Conservation (phyloP, 2,329 filamentous ascomycete species). For the Aspergillus ochraceus region DNA sequence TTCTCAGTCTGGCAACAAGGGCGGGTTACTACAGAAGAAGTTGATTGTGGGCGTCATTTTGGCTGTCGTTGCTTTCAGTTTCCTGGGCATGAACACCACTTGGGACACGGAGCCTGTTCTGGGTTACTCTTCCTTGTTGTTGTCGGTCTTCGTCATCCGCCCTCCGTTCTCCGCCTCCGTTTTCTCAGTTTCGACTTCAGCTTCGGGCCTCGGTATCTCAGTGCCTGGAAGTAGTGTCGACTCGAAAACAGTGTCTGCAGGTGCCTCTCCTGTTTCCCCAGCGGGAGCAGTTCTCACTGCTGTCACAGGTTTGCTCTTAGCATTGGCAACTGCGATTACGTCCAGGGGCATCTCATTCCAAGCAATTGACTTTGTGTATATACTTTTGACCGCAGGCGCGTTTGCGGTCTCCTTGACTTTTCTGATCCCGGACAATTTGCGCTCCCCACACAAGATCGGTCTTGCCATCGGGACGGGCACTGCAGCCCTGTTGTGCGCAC, state of each 20-base stretch:
- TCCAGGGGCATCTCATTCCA: slow-evolving; percentile 24
- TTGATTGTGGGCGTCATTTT: slow-evolving; percentile 27
- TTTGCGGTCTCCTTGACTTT: slow-evolving; percentile 30
- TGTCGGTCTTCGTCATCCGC: slow-evolving; percentile 50
- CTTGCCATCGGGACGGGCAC: slow-evolving; percentile 27
- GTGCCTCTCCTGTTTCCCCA: slow-evolving; percentile 14
- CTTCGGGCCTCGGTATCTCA: neutral
- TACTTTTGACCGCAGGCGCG: slow-evolving; percentile 21
- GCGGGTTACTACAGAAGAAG: slow-evolving; percentile 29
- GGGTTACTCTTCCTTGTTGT: slow-evolving; percentile 49
- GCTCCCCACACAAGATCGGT: slow-evolving; percentile 33
- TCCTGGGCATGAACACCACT: slow-evolving; percentile 30
- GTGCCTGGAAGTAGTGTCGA: neutral
- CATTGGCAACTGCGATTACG: slow-evolving; percentile 23
- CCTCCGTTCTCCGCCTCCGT: slow-evolving; percentile 41
- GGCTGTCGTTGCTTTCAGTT: slow-evolving; percentile 24
- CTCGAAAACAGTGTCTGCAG: slow-evolving; percentile 13
- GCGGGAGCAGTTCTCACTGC: slow-evolving; percentile 30
- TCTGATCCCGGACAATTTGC: slow-evolving; percentile 24
- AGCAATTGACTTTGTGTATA: slow-evolving; percentile 23
- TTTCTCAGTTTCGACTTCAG: neutral
- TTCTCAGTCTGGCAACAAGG: slow-evolving; percentile 12
- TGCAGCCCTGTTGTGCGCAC: slow-evolving; percentile 31
- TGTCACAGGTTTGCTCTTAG: slow-evolving; percentile 27
- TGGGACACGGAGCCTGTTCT: slow-evolving; percentile 41